These are phyloP conservation scores for Pouteria glomerata DNA, from an alignment of 148 eudicot genomes.

Conservation along the genomic window DNA sequence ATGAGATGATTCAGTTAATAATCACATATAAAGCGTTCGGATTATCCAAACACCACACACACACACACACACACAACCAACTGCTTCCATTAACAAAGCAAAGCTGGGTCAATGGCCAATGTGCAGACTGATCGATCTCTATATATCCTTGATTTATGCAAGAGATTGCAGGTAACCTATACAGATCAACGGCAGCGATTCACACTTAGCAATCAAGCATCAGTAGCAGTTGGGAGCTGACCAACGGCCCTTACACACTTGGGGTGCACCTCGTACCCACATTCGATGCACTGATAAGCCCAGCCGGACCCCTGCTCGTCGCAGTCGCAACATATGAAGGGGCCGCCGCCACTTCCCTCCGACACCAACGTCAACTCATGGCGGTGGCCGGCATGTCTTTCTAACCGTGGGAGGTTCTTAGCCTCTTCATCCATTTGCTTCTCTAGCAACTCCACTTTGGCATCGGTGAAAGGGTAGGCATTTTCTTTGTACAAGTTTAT, in stretches of 20 bases:
- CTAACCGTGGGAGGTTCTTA: conserved; percentile 32
- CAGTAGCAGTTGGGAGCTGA: conserved; percentile 12
- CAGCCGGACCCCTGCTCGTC: conserved; percentile 73
- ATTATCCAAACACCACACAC: no score
- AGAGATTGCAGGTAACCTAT: background rate
- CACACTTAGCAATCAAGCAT: background rate
- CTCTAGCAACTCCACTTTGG: conserved; percentile 37
- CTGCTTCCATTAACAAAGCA: no score
- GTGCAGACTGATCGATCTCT: no score
- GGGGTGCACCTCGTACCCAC: conserved; percentile 77
- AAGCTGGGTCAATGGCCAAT: no score
- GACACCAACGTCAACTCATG: conserved; percentile 63
- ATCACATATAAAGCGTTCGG: no score
- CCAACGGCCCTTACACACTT: conserved; percentile 48
- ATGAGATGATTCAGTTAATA: no score
- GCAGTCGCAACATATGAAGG: conserved; percentile 67
- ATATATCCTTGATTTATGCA: background rate
- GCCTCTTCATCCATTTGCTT: conserved; percentile 58
- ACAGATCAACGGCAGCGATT: background rate
- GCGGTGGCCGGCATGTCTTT: conserved; percentile 44
- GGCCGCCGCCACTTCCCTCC: conserved; percentile 63
- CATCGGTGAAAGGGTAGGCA: conserved; percentile 64
- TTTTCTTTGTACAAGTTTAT: conserved; percentile 59
- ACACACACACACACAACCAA: no score
- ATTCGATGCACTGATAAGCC: conserved; percentile 68